phyloP scores from a whole-genome alignment of 257 asterid species.

The Lavandula angustifolia region DNA sequence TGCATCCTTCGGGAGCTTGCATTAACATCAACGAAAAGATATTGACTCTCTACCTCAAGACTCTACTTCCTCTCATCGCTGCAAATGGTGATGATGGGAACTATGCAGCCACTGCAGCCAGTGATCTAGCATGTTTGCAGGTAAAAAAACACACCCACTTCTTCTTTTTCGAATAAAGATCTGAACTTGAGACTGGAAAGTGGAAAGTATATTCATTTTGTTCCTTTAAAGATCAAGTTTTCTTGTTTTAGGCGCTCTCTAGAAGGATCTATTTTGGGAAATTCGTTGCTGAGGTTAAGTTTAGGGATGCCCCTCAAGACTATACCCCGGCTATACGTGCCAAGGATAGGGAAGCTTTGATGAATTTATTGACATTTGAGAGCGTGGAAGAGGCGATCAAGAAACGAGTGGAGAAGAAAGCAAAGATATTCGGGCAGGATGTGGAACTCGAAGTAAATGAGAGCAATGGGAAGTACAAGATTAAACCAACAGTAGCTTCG shows the following conservation, averaged over 20 bases:
- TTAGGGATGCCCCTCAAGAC: constrained; percentile 57
- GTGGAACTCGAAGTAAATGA: constrained; percentile 44
- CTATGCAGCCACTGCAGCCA: constrained; percentile 53
- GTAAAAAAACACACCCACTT: constrained; percentile 31
- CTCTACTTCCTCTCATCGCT: constrained; percentile 60
- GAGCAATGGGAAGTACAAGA: constrained; percentile 47
- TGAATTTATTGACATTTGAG: constrained; percentile 69
- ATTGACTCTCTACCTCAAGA: constrained; percentile 52
- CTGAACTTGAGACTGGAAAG: neutral
- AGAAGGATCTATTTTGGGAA: constrained; percentile 88
- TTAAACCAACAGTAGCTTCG: constrained; percentile 58
- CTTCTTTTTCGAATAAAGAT: too few species aligned
- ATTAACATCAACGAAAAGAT: constrained; percentile 66
- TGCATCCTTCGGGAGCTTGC: constrained; percentile 67
- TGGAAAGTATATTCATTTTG: neutral
- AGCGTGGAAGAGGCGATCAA: constrained; percentile 72
- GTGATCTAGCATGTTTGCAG: constrained; percentile 79
- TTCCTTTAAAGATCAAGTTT: neutral
- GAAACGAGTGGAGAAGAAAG: constrained; percentile 82
- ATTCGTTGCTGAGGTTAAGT: constrained; percentile 89
- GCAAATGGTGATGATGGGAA: constrained; percentile 51
- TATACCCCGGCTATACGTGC: constrained; percentile 69
- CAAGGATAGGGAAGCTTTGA: constrained; percentile 74
- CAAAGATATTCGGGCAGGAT: constrained; percentile 64
- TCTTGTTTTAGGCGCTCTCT: constrained; percentile 60